Percentiles rank a stretch among this genome's conserved stretches.
phyloP scores from a whole-genome alignment of 164 flowering plant genomes.

The Buxus sempervirens region DNA sequence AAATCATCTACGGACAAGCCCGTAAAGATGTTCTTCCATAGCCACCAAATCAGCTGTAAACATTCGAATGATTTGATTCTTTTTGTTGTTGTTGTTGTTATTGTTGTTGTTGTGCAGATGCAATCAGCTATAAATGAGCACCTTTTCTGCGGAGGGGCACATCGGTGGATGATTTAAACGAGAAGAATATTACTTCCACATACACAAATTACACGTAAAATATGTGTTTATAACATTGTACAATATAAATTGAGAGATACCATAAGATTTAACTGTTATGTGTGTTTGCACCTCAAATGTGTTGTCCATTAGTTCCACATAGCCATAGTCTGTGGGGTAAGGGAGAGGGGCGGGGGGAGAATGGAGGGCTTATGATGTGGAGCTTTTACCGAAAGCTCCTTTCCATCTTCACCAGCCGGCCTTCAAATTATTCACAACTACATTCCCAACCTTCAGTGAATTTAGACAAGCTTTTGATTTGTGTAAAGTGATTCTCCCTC shows the following conservation, averaged over 20 bases:
- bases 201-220: slow-evolving; percentile 1
- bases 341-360: background rate
- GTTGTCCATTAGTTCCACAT: too few relatives aligned
- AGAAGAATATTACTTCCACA: background rate
- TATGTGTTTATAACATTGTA: background rate
- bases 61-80: too few relatives aligned
- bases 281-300: slow-evolving; percentile 9
- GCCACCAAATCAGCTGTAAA: too few relatives aligned
- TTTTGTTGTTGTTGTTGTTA: too few relatives aligned
- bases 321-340: too few relatives aligned
- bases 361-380: background rate
- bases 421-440: background rate
- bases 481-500: slow-evolving; percentile 11
- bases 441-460: background rate
- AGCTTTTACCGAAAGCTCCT: slow-evolving; percentile 13
- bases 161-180: too few relatives aligned
- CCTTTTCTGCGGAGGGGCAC: too few relatives aligned
- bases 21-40: too few relatives aligned
- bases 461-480: background rate
- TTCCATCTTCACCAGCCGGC: background rate
- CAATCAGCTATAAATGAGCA: too few relatives aligned
- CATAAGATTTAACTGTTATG: background rate
- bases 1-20: too few relatives aligned
- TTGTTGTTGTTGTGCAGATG: too few relatives aligned
- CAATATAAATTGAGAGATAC: too few relatives aligned